Evolutionary conservation across 108 stramenopile species (phyloP).

Genomic region (Pelagomonas calceolata): DNA sequence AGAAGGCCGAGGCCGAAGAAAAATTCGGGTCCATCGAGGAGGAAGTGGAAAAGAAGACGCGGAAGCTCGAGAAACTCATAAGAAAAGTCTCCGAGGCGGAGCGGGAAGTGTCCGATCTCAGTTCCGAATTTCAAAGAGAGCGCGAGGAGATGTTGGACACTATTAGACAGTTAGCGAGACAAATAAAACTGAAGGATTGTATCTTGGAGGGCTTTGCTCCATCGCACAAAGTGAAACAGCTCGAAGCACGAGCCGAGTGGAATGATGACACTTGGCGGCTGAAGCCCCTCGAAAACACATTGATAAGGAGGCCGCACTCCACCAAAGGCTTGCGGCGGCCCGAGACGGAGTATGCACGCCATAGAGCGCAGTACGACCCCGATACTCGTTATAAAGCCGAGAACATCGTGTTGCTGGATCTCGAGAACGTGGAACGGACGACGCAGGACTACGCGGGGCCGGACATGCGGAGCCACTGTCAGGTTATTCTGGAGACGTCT

Average conservation of each 20-base stretch:
- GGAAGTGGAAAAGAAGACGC: constrained; percentile 65
- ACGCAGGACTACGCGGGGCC: constrained; percentile 59
- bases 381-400: constrained; percentile 57
- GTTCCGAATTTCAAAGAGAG: constrained; percentile 64
- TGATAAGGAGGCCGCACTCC: constrained; percentile 1
- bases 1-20: not conserved
- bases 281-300: too few species aligned
- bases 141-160: constrained; percentile 65
- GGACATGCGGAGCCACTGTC: constrained; percentile 31
- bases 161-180: constrained; percentile 61
- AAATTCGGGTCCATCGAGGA: constrained; percentile 47
- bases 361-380: constrained; percentile 50
- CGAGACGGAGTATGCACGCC: constrained; percentile 64
- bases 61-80: constrained; percentile 67
- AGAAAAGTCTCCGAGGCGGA: constrained; percentile 61
- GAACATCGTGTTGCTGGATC: constrained; percentile 54
- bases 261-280: constrained; percentile 62
- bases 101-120: constrained; percentile 52
- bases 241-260: constrained; percentile 61
- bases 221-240: constrained; percentile 35
- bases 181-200: constrained; percentile 69
- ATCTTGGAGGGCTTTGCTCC: constrained; percentile 60
- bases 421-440: constrained; percentile 51
- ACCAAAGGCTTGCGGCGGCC: constrained; percentile 38
- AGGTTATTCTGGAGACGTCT: constrained; percentile 31